These are phyloP conservation scores for Macadamia tetraphylla DNA, from an alignment of 164 flowering plant genomes.

Conservation along the genomic window DNA sequence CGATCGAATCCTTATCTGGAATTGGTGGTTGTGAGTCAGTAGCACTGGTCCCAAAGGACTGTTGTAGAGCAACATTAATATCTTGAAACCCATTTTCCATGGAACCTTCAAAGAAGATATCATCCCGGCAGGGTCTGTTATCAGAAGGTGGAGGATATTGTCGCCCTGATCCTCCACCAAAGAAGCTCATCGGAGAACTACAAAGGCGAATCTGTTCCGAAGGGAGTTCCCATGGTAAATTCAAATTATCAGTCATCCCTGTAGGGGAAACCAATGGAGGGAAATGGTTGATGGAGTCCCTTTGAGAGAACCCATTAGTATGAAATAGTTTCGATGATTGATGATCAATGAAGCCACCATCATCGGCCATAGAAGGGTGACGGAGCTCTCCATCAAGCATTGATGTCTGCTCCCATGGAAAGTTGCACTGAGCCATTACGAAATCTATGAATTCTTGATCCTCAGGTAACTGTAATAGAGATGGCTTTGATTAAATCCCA, in stretches of 20 bases:
- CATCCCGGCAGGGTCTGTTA: constrained; percentile 10
- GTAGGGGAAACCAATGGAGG: constrained; percentile 21
- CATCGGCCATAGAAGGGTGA: not conserved
- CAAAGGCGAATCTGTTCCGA: constrained; percentile 24
- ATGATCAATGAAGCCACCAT: not conserved
- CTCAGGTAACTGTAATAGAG: constrained; percentile 41
- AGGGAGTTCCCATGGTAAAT: constrained; percentile 31
- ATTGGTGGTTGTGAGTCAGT: constrained; percentile 16
- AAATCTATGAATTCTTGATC: constrained; percentile 50
- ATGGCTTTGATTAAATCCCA: not conserved
- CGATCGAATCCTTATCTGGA: constrained; percentile 37
- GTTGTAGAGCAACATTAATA: constrained; percentile 22
- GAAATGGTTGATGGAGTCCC: constrained; percentile 12
- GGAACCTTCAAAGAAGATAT: constrained; percentile 26
- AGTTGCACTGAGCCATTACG: constrained; percentile 38
- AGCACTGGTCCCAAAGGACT: constrained; percentile 12
- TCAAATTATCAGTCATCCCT: constrained; percentile 19
- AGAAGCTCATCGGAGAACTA: constrained; percentile 34
- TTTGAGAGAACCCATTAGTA: constrained; percentile 7
- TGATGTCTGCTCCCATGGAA: constrained; percentile 20
- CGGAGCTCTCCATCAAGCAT: not conserved
- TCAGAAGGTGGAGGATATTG: constrained; percentile 18
- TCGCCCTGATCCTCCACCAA: constrained; percentile 13
- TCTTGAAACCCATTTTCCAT: constrained; percentile 22
- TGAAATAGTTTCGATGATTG: constrained; percentile 12